Evolutionary conservation across 441 rosid genomes (phyloP), one percentile per base, ranked within the genome.

Genomic region (Euphorbia schlechtendalii): DNA sequence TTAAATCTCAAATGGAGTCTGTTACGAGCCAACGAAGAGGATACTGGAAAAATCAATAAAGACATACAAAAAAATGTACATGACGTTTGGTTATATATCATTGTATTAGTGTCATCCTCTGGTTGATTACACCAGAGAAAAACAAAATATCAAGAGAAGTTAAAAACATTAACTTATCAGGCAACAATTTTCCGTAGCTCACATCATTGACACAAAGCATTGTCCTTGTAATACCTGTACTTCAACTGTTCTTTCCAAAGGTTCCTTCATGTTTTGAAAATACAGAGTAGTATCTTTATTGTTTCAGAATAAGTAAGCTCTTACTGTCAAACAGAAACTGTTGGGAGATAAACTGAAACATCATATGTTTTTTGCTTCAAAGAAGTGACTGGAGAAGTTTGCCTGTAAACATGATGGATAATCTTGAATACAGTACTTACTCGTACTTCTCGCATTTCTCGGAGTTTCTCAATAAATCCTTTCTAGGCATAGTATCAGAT

Each of bases 331-430:
- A n/a, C n/a, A n/a, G n/a, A n/a, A n/a, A n/a, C n/a, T n/a, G n/a
- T n/a, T n/a, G n/a, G n/a, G n/a, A n/a, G n/a, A n/a, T n/a, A n/a
- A n/a, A n/a, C n/a, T n/a, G n/a, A 69, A 69, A 92, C 98, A 96
- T 82, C 84, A 57, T 45, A 67, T 43, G 70, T 75, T 82, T 89
- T 89, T 63, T 96, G 78, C 77, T 88, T 95, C 75, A 87, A 74
- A 56, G 87, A 83, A 65, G 85, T 63, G n/a, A 68, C 73, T 28
- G 24, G 72, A 40, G 71, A 74, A 24, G 63, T 65, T 70, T 73
- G 75, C 58, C 71, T 78, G 71, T 81, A 78, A 53, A 65, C 66
- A 69, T 74, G 65, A 69, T 63, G 74, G 40, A 49, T 72, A 71
- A 36, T 63, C 73, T 34, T 72, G 61, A 75, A 66, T 74, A 36